Evolutionary conservation across 2,329 filamentous ascomycete genomes (phyloP).

Genomic region (Elsinoe ampelina): DNA sequence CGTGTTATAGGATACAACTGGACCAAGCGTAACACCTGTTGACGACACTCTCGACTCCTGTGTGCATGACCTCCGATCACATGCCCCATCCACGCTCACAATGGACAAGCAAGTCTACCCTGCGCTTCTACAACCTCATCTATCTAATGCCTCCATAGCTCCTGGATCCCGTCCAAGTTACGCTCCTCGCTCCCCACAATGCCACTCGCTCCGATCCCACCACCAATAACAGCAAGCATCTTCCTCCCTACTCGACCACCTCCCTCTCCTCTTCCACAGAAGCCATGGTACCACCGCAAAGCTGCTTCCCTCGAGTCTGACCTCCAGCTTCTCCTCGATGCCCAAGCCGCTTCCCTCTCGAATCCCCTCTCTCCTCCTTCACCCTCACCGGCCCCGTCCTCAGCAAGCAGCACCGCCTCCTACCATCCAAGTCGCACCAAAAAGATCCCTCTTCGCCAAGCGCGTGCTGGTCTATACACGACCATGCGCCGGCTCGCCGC

Average conservation of each 20-base stretch:
- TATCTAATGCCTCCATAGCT: not conserved
- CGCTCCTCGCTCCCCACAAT: conserved; percentile 10
- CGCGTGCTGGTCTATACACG: conserved; percentile 55
- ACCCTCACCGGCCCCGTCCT: conserved; percentile 25
- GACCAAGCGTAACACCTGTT: not conserved
- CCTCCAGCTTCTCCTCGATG: conserved; percentile 51
- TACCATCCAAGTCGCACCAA: conserved; percentile 35
- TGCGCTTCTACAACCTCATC: not conserved
- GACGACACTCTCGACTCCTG: not conserved
- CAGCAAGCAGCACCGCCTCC: conserved; percentile 17
- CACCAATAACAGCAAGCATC: conserved; percentile 27
- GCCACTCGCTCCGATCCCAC: conserved; percentile 21
- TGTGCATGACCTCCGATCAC: conserved; percentile 21
- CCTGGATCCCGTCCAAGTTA: conserved; percentile 8
- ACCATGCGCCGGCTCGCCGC: conserved; percentile 55
- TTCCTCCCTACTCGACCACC: conserved; percentile 14
- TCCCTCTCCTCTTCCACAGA: not conserved
- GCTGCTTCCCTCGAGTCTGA: conserved; percentile 47
- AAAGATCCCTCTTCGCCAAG: conserved; percentile 49
- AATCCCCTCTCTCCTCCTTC: conserved; percentile 42
- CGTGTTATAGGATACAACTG: too few species aligned
- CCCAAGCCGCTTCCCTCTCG: conserved; percentile 49
- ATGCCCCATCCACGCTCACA: conserved; percentile 25
- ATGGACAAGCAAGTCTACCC: conserved; percentile 9
- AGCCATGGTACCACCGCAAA: conserved; percentile 15